phyloP scores from a whole-genome alignment of 1,139 yeast genomes.

The Candida mesenterica region DNA sequence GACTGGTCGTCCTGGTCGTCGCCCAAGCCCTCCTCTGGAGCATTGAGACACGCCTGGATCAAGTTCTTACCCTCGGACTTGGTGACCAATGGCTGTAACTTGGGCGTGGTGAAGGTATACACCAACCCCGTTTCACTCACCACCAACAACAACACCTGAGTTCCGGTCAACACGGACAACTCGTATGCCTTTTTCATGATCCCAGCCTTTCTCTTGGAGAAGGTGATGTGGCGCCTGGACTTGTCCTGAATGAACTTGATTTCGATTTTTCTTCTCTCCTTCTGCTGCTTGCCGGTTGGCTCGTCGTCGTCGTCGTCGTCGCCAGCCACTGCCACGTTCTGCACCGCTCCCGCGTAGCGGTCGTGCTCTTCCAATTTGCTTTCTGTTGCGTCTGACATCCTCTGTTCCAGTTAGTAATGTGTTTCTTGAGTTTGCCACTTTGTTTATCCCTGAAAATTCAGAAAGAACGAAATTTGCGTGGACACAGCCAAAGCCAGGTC shows the following conservation, averaged over 20 bases:
- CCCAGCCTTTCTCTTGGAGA: slow-evolving; percentile 96
- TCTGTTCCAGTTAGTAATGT: slow-evolving; percentile 1
- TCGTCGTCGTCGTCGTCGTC: slow-evolving; percentile 76
- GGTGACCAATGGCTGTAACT: slow-evolving; percentile 94
- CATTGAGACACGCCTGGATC: slow-evolving; percentile 95
- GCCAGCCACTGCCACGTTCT: slow-evolving; percentile 33
- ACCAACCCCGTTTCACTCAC: slow-evolving; percentile 97
- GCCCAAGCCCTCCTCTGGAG: slow-evolving; percentile 69
- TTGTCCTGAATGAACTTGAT: slow-evolving; percentile 96
- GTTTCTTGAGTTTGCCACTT: no score
- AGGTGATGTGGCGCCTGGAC: slow-evolving; percentile 95
- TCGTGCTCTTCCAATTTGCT: slow-evolving; percentile 39
- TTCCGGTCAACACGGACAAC: slow-evolving; percentile 91
- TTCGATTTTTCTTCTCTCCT: slow-evolving; percentile 95
- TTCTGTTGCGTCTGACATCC: slow-evolving; percentile 41
- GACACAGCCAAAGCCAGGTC: no score
- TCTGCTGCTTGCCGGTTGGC: slow-evolving; percentile 49
- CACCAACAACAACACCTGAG: slow-evolving; percentile 89
- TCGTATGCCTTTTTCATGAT: slow-evolving; percentile 99
- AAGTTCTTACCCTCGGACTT: slow-evolving; percentile 95
- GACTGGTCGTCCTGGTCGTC: slow-evolving; percentile 67
- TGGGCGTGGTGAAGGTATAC: slow-evolving; percentile 98
- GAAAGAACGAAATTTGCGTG: no score
- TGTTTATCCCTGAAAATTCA: background rate
- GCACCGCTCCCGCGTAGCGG: slow-evolving; percentile 22